Evolutionary conservation across 176 grass and related monocot species (phyloP), one percentile per base, ranked within the genome.

Genomic region (Aegilops tauschii): DNA sequence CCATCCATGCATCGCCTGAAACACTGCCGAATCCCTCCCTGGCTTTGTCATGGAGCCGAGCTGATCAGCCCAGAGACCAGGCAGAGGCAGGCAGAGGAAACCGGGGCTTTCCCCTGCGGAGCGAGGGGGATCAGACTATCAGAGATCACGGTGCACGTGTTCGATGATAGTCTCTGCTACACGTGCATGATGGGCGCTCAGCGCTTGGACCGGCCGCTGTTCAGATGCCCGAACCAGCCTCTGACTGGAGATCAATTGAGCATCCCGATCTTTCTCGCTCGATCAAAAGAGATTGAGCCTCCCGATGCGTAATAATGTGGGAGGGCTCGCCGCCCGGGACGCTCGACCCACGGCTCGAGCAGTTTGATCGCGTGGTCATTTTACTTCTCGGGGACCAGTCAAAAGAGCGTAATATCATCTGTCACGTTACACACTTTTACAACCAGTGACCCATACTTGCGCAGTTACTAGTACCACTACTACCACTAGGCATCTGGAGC

Each of bases 401-500:
- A 71, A 71, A 37, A 40, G 34, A 1, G 34, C 4, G 23, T 25
- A 25, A 69, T 79, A 78, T 29, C 25, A 36, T 17, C 63, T 29
- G 71, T 32, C 49, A 49, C 61, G 63, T 62, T 70, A 76, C 73
- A 76, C 42, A 16, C 71, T 74, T 73, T 27, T 73, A 86, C 70
- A 90, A 12, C 12, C 50, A 84, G 49, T 23, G 18, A 65, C 64
- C 49, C 65, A 37, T 69, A 44, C 25, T 32, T 37, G 47, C 79
- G 34, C 68, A 14, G 6, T 32, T 17, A 23, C 17, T 13, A 13
- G 18, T 21, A 36, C 66, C 14, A 25, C 69, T 50, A 3, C 37
- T 45, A 16, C 73, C 25, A 16, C 73, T 50, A 44, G 21, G 37
- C 82, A 76, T 37, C 9, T 35, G 69, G 69, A 85, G 23, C 50